Evolutionary conservation across 257 asterid genomes (phyloP).

Genomic region (Gynochthodes officinalis): DNA sequence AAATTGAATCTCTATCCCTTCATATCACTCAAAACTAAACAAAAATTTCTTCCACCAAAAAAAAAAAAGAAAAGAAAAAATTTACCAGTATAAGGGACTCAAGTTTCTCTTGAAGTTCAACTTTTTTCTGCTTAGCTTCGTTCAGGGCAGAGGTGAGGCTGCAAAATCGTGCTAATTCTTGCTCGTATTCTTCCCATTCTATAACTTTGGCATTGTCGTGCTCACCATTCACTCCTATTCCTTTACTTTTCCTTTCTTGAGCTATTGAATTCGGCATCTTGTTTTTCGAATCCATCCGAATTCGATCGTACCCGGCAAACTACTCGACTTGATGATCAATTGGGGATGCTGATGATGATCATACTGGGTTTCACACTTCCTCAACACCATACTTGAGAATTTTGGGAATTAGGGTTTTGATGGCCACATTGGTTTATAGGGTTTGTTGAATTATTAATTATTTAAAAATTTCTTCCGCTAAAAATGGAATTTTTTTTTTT

Average conservation of each 20-base stretch:
- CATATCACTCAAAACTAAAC: not conserved
- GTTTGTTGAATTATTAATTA: not conserved
- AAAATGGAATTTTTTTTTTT: not conserved
- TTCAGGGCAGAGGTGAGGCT: slow-evolving; percentile 74
- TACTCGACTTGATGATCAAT: slow-evolving; percentile 8
- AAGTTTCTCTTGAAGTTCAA: slow-evolving; percentile 53
- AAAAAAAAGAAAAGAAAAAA: no score
- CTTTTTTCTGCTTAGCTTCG: slow-evolving; percentile 60
- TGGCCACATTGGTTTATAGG: slow-evolving; percentile 6
- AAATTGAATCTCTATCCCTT: not conserved
- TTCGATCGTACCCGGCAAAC: not conserved
- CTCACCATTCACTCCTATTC: slow-evolving; percentile 9
- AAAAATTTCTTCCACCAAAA: not conserved
- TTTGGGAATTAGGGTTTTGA: slow-evolving; percentile 24
- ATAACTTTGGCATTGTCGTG: slow-evolving; percentile 43
- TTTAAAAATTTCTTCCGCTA: not conserved
- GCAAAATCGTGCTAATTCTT: slow-evolving; percentile 74
- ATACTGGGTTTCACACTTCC: slow-evolving; percentile 7
- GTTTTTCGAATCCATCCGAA: slow-evolving; percentile 18
- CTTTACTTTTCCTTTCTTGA: slow-evolving; percentile 8
- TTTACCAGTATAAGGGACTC: slow-evolving; percentile 57
- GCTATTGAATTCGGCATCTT: slow-evolving; percentile 20
- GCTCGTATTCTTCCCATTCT: slow-evolving; percentile 93
- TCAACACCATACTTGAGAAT: slow-evolving; percentile 25
- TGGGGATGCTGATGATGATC: slow-evolving; percentile 8